These are phyloP conservation scores for Eimeria praecox DNA, from an alignment of 169 alveolate genomes.

Conservation along the genomic window DNA sequence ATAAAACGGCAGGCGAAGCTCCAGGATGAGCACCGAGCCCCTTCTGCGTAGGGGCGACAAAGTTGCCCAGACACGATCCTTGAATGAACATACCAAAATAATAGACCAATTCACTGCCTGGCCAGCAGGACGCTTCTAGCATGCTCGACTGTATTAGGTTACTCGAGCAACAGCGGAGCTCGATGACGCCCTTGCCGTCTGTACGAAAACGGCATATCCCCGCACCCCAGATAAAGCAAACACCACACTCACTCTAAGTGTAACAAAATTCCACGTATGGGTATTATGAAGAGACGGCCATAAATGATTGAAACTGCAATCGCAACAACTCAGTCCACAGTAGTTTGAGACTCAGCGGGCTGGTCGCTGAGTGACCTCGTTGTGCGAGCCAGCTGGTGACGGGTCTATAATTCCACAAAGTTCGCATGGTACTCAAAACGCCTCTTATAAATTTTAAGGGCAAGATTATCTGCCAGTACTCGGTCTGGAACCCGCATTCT, in stretches of 20 bases:
- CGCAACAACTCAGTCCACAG: neutral
- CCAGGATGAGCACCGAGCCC: neutral
- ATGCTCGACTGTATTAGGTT: neutral
- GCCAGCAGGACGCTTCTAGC: neutral
- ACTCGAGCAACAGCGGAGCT: neutral
- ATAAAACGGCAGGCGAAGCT: too few relatives aligned
- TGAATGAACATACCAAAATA: neutral
- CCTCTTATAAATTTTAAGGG: neutral
- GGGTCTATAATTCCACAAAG: neutral
- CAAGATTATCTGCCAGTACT: neutral
- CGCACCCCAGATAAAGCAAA: neutral
- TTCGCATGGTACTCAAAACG: neutral
- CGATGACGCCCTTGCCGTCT: neutral
- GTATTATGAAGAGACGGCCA: neutral
- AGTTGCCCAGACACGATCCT: neutral
- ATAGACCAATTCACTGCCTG: neutral
- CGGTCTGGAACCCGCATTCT: neutral
- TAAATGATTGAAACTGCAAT: neutral
- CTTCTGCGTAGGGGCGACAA: neutral
- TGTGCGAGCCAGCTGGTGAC: neutral
- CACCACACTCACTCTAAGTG: neutral
- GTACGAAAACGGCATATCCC: neutral
- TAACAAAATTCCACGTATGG: neutral
- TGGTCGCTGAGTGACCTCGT: slow-evolving; percentile 31
- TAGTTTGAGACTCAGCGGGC: neutral